Evolutionary conservation across 805 yeast species (phyloP).

Genomic region (Metschnikowia rubicola): DNA sequence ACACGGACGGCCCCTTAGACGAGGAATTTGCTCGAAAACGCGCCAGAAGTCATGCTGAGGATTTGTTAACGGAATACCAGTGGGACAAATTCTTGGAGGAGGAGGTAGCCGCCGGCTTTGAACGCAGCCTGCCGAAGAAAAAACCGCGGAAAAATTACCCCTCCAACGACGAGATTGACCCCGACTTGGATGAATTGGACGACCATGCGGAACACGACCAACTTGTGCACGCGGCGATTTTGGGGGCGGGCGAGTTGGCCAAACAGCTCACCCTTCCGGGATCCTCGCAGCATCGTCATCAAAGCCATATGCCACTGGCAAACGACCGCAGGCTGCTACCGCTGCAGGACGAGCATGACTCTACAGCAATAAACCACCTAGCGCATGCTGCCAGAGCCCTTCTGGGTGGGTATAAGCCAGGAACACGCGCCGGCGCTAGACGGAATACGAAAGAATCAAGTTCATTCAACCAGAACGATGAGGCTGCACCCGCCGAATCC

Average conservation of each 20-base stretch:
- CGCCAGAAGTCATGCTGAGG: conserved; percentile 27
- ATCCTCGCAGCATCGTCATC: not conserved
- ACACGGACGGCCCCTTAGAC: conserved; percentile 11
- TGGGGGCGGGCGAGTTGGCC: conserved; percentile 64
- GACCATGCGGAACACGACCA: conserved; percentile 53
- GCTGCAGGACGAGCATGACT: not conserved
- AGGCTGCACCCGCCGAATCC: conserved; percentile 7
- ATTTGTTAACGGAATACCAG: conserved; percentile 49
- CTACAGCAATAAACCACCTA: conserved; percentile 26
- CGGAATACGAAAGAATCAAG: not conserved
- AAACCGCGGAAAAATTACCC: conserved; percentile 9
- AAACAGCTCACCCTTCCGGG: conserved; percentile 30
- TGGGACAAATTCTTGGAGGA: conserved; percentile 39
- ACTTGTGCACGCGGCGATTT: conserved; percentile 65
- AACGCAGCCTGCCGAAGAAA: conserved; percentile 12
- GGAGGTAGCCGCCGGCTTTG: conserved; percentile 21
- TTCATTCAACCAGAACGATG: not conserved
- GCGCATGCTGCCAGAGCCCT: conserved; percentile 30
- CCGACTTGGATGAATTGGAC: conserved; percentile 36
- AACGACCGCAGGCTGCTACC: conserved; percentile 2
- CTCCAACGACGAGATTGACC: conserved; percentile 29
- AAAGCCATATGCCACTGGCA: not conserved
- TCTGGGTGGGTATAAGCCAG: conserved; percentile 8
- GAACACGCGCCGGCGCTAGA: not conserved
- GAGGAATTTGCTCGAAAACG: conserved; percentile 15